Evolutionary conservation across 2,329 filamentous ascomycete species (phyloP).

Genomic region (Didymella glomerata): DNA sequence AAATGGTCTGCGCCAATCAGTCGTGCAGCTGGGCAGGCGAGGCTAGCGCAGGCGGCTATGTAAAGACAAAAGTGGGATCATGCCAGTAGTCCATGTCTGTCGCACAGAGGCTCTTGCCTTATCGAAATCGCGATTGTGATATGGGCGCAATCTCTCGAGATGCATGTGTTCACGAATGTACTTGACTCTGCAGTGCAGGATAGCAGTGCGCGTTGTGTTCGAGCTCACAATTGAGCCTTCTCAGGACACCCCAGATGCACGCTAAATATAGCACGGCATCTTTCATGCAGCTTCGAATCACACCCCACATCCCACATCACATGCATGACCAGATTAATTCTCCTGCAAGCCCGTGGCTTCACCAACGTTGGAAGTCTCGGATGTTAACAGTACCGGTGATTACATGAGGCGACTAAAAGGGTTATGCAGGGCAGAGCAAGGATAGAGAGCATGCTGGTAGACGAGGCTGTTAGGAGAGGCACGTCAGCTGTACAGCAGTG

Average conservation of each 20-base stretch:
- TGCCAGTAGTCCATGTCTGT: slow-evolving; percentile 8
- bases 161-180: background rate
- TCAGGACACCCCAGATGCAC: slow-evolving; percentile 6
- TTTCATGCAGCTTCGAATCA: slow-evolving; percentile 17
- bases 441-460: background rate
- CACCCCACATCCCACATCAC: slow-evolving; percentile 19
- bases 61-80: slow-evolving; percentile 18
- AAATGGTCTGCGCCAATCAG: slow-evolving; percentile 29
- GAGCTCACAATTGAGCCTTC: background rate
- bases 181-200: background rate
- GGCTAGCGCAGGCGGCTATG: slow-evolving; percentile 22
- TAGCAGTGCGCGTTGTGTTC: background rate
- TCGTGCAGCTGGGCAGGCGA: slow-evolving; percentile 12
- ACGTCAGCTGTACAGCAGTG: background rate
- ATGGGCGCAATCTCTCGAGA: background rate
- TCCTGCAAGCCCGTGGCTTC: slow-evolving; percentile 10
- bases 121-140: slow-evolving; percentile 10
- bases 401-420: background rate
- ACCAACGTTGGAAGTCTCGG: slow-evolving; percentile 1
- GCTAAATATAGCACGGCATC: slow-evolving; percentile 23
- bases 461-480: background rate
- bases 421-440: background rate
- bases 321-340: slow-evolving; percentile 16
- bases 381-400: background rate
- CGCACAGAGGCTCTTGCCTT: slow-evolving; percentile 18